Evolutionary conservation across 495 filamentous ascomycete genomes (phyloP).

Genomic region (Podospora appendiculata): DNA sequence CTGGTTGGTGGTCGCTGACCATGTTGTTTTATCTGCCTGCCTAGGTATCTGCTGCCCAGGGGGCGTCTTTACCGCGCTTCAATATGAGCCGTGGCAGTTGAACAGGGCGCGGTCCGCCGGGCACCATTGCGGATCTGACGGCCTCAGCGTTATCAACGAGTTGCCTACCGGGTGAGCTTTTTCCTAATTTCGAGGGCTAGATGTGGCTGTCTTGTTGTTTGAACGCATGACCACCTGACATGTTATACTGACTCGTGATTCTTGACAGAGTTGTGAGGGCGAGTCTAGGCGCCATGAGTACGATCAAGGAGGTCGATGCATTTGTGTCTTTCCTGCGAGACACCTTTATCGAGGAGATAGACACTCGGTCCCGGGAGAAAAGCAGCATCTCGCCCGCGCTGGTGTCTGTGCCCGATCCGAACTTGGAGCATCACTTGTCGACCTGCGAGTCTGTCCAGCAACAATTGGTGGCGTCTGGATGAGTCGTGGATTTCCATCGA

Average conservation of each 20-base stretch:
- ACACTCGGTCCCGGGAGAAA: too few species aligned
- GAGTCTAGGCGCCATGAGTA: slow-evolving; percentile 68
- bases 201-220: neutral
- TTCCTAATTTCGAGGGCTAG: too few species aligned
- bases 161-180: slow-evolving; percentile 21
- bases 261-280: slow-evolving; percentile 49
- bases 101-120: slow-evolving; percentile 54
- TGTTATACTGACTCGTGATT: neutral
- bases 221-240: neutral
- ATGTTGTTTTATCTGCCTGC: neutral
- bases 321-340: slow-evolving; percentile 51
- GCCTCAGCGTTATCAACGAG: slow-evolving; percentile 23
- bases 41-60: slow-evolving; percentile 39
- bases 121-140: slow-evolving; percentile 46
- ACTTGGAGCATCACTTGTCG: neutral
- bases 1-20: neutral
- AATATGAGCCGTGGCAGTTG: slow-evolving; percentile 52
- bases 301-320: slow-evolving; percentile 47
- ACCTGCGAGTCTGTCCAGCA: too few species aligned
- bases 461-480: too few species aligned
- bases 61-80: slow-evolving; percentile 34
- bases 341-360: slow-evolving; percentile 30
- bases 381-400: neutral
- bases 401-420: neutral
- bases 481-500: neutral